A percentile compares a stretch with the other conserved stretches of the same genome.
Conservation (phyloP, 1,284 basidiomycete genomes). For the Schizophyllum amplum region DNA sequence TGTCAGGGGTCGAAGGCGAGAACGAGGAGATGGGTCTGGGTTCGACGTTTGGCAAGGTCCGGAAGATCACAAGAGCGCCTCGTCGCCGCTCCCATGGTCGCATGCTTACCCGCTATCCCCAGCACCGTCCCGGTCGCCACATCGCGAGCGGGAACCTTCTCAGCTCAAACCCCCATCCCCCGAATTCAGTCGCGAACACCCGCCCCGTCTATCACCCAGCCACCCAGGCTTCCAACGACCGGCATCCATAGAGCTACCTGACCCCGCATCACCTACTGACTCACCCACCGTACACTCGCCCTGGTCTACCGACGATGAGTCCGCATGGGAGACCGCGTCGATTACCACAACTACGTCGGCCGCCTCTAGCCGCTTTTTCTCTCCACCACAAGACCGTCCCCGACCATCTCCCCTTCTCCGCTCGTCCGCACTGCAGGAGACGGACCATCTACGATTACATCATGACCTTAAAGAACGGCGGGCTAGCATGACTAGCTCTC, state of each 20-base stretch:
- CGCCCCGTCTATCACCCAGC: background rate
- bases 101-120: slow-evolving; percentile 42
- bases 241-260: slow-evolving; percentile 15
- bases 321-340: slow-evolving; percentile 65
- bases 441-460: slow-evolving; percentile 1
- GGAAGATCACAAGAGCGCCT: background rate
- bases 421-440: background rate
- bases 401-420: background rate
- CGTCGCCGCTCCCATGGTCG: slow-evolving; percentile 16
- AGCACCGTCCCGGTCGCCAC: slow-evolving; percentile 37
- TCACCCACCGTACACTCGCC: slow-evolving; percentile 36
- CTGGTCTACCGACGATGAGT: slow-evolving; percentile 72
- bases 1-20: slow-evolving; percentile 3
- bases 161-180: slow-evolving; percentile 1
- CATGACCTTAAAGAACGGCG: slow-evolving; percentile 17
- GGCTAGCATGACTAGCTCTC: slow-evolving; percentile 23
- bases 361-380: slow-evolving; percentile 9
- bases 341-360: slow-evolving; percentile 35
- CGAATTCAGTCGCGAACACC: background rate
- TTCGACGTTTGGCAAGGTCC: slow-evolving; percentile 15
- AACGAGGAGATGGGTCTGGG: slow-evolving; percentile 2
- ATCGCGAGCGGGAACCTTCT: slow-evolving; percentile 20
- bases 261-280: slow-evolving; percentile 19
- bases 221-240: slow-evolving; percentile 3
- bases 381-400: slow-evolving; percentile 3